Conservation (phyloP, 1,139 yeast species). For the Torulaspora pretoriensis region DNA sequence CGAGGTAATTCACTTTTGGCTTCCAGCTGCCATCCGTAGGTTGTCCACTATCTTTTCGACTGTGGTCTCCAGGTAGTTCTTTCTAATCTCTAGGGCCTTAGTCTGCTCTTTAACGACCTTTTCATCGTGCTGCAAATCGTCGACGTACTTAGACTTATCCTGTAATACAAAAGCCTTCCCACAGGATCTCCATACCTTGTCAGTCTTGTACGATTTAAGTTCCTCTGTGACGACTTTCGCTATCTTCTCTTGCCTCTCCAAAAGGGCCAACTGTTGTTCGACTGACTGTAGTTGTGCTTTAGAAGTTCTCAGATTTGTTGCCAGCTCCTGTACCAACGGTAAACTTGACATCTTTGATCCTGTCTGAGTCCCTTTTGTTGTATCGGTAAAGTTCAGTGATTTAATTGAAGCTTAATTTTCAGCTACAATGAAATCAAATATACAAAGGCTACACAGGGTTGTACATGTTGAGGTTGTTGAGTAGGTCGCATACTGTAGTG, state of each 20-base stretch:
- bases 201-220: constrained; percentile 42
- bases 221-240: constrained; percentile 55
- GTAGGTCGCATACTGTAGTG: not conserved
- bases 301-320: constrained; percentile 51
- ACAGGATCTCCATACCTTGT: constrained; percentile 75
- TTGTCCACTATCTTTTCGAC: constrained; percentile 67
- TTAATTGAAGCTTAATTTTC: not conserved
- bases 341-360: constrained; percentile 18
- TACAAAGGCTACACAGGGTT: not conserved
- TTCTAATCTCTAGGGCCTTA: constrained; percentile 61
- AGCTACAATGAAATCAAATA: not conserved
- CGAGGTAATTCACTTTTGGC: constrained; percentile 4
- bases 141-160: constrained; percentile 46
- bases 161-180: constrained; percentile 65
- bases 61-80: constrained; percentile 69
- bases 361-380: not conserved
- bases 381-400: not conserved
- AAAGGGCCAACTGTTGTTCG: constrained; percentile 52
- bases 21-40: constrained; percentile 39
- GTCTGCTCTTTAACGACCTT: constrained; percentile 54
- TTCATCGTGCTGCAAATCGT: constrained; percentile 50
- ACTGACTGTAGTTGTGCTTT: constrained; percentile 64
- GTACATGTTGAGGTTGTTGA: constrained; percentile 6
- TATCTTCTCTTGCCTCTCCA: constrained; percentile 54
- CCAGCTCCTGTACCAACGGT: constrained; percentile 52